These are phyloP conservation scores for Blastosporella zonata DNA, from an alignment of 1,284 basidiomycete genomes.

Conservation along the genomic window DNA sequence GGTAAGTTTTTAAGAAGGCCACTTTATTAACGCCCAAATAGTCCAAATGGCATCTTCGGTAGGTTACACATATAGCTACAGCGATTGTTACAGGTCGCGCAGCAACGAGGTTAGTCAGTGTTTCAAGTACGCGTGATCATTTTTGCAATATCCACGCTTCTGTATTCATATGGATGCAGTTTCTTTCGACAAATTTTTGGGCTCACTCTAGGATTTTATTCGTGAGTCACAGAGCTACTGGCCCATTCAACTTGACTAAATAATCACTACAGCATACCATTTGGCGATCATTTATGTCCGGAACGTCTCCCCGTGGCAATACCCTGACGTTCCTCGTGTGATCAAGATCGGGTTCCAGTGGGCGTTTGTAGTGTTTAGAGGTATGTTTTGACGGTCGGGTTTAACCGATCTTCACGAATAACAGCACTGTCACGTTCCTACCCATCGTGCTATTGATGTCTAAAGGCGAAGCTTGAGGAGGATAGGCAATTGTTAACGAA, in stretches of 20 bases:
- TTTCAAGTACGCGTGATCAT: constrained; percentile 24
- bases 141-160: background rate
- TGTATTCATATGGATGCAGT: constrained; percentile 14
- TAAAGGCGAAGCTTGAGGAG: constrained; percentile 7
- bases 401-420: background rate
- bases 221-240: constrained; percentile 16
- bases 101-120: constrained; percentile 33
- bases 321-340: constrained; percentile 25
- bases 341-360: constrained; percentile 28
- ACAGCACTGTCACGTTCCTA: constrained; percentile 24
- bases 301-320: constrained; percentile 13
- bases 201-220: constrained; percentile 29
- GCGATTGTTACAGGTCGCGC: constrained; percentile 23
- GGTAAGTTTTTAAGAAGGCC: constrained; percentile 25
- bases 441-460: constrained; percentile 13
- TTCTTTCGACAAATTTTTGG: constrained; percentile 23
- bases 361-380: constrained; percentile 28
- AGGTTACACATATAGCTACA: background rate
- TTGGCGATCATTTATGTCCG: too few relatives aligned
- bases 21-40: constrained; percentile 1
- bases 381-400: constrained; percentile 20
- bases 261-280: too few relatives aligned
- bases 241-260: too few relatives aligned
- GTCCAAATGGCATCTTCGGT: constrained; percentile 32
- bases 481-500: background rate